Conservation (phyloP, 2,329 filamentous ascomycete genomes). For the Atkinsonella texensis region DNA sequence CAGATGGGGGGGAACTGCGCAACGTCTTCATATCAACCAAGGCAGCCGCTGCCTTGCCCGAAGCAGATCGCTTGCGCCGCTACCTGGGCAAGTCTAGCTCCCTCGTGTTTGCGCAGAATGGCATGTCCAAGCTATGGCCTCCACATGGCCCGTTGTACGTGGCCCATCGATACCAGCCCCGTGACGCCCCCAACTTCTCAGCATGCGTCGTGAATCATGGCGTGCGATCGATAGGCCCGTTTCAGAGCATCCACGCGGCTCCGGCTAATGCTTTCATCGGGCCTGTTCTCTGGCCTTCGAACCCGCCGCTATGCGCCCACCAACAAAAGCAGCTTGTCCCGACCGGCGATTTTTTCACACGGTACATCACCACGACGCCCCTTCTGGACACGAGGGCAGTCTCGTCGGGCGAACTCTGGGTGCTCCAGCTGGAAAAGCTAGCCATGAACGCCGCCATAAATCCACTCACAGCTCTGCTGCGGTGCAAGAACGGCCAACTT, state of each 20-base stretch:
- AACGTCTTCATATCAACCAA: constrained; percentile 75
- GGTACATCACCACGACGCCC: constrained; percentile 29
- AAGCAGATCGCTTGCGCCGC: constrained; percentile 43
- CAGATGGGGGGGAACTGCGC: constrained; percentile 35
- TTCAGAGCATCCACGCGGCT: constrained; percentile 40
- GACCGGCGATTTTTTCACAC: constrained; percentile 24
- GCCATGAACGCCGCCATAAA: constrained; percentile 73
- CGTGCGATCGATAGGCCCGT: constrained; percentile 36
- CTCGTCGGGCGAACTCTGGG: constrained; percentile 33
- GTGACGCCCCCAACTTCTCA: constrained; percentile 53
- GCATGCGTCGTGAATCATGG: constrained; percentile 51
- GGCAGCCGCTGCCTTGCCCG: constrained; percentile 52
- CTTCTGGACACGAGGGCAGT: constrained; percentile 30
- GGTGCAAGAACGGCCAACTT: constrained; percentile 66
- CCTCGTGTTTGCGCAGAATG: constrained; percentile 78
- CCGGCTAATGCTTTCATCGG: constrained; percentile 37
- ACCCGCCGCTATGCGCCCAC: neutral
- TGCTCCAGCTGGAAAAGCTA: constrained; percentile 73
- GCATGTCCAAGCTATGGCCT: constrained; percentile 59
- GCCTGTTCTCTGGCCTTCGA: constrained; percentile 24
- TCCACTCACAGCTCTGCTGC: constrained; percentile 68
- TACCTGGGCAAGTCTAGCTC: constrained; percentile 55
- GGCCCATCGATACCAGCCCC: constrained; percentile 24
- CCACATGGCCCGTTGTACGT: constrained; percentile 34
- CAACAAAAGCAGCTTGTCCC: neutral